Base-by-base conservation (phyloP, 1,284 basidiomycete genomes). In the Fomitopsis schrenkii region DNA sequence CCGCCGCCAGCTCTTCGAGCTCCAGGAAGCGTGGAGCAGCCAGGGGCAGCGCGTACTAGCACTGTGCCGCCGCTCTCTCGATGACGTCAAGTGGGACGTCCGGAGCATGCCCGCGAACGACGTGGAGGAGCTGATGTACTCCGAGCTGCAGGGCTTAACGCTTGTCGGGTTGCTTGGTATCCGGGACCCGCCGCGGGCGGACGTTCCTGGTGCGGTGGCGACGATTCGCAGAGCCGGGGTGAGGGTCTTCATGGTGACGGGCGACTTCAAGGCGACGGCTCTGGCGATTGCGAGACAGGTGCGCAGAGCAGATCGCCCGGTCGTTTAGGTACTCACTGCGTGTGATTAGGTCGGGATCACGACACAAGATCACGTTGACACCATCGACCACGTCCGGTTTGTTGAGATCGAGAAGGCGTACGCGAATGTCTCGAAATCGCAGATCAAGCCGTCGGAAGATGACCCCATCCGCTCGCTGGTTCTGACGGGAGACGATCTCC, bases 181-280 rank as follows among this genome's bases (percentile, higher is more conserved):
- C 59, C 81, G 86, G 56, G 88, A 90, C 64, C 87, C 88, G 1
- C 82, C 85, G 2, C 79, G 84, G 44, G 72, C 77, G 12, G 87
- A 90, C 65, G 86, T 86, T 19, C 76, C 79, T 22, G 80, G 83
- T 35, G 81, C 82, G 3, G 78, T 84, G 35, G 60, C 72, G 15
- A 59, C 82, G 73, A 77, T 78, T 69, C 79, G 87, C 26, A 72
- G 80, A 8, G 87, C 88, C 2, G 86, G 86, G 7, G 83, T 86
- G 55, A 77, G 87, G 26, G 85, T 90, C 66, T 83, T 84, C 68
- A 86, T 90, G 79, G 87, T 91, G 59, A 90, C 88, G 1, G 88
- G 87, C 70, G 83, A 86, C 69, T 82, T 84, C 67, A 77, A 79
- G 30, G 64, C 70, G 17, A 83, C 83, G 1, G 84, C 85, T 1